Evolutionary conservation across 345 rosid species (phyloP).

Genomic region (Dipteronia sinensis): DNA sequence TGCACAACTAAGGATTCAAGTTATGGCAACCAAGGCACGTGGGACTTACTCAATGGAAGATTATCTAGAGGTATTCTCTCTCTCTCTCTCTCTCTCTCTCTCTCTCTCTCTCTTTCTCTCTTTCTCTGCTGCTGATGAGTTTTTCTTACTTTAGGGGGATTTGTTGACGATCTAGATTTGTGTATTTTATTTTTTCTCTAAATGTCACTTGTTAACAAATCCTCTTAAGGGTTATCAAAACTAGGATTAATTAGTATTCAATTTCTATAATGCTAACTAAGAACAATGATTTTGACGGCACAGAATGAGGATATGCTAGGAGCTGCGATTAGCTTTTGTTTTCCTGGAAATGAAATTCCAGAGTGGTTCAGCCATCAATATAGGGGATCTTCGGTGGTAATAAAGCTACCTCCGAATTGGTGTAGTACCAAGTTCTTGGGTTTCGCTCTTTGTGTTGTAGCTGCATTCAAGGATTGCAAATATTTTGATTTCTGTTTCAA

Average conservation of each 20-base stretch:
- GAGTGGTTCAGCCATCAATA: slow-evolving; percentile 13
- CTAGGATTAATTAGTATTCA: too few species aligned
- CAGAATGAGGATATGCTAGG: not conserved
- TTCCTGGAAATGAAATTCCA: slow-evolving; percentile 6
- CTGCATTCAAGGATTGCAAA: not conserved
- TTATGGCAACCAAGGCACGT: not conserved
- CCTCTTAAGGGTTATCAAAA: too few species aligned
- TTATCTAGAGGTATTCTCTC: not conserved
- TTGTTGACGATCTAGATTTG: too few species aligned
- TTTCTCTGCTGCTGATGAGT: not conserved
- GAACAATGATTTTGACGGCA: not conserved
- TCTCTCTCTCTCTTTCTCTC: not conserved
- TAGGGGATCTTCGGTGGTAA: not conserved
- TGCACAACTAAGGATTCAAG: slow-evolving; percentile 4
- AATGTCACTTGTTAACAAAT: not conserved
- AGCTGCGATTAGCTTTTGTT: not conserved
- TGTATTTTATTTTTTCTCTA: too few species aligned
- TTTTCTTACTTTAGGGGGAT: too few species aligned
- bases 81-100: not conserved
- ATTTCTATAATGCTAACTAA: not conserved
- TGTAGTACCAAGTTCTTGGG: not conserved
- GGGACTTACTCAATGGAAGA: not conserved
- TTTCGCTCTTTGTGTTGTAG: not conserved
- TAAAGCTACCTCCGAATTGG: slow-evolving; percentile 5
- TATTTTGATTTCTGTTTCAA: not conserved